phyloP scores from a whole-genome alignment of 2,329 filamentous ascomycete genomes.

The Atkinsonella texensis region DNA sequence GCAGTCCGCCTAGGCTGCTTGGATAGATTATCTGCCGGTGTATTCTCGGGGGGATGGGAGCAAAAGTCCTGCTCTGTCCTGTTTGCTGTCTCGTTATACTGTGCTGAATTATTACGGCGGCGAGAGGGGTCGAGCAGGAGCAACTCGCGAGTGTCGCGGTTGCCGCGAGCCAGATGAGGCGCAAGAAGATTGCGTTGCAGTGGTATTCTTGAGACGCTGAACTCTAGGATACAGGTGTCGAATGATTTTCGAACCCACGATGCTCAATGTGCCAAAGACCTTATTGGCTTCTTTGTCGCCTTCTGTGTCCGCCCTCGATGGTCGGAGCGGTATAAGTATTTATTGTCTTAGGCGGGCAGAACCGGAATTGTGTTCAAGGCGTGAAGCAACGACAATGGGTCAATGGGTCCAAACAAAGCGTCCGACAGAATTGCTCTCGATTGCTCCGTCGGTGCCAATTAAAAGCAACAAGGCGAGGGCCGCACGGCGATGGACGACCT shows the following conservation, averaged over 20 bases:
- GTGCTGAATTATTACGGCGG: not conserved
- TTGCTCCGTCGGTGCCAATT: conserved; percentile 1
- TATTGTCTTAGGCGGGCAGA: conserved; percentile 1
- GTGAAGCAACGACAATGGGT: not conserved
- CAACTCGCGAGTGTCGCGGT: not conserved
- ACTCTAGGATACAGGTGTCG: not conserved
- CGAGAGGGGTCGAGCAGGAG: not conserved
- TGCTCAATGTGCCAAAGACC: not conserved
- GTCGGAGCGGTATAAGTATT: not conserved
- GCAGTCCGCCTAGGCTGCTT: conserved; percentile 13
- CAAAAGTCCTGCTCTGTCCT: not conserved
- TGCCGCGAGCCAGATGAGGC: not conserved
- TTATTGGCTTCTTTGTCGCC: conserved; percentile 1
- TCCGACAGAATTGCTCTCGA: not conserved
- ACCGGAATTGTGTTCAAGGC: not conserved
- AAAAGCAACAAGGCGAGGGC: not conserved
- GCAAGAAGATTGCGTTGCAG: not conserved
- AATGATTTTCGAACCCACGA: not conserved
- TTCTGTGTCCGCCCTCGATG: not conserved
- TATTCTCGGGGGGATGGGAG: conserved; percentile 1
- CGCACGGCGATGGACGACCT: not conserved
- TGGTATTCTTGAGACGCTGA: not conserved
- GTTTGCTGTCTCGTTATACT: not conserved
- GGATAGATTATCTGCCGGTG: not conserved
- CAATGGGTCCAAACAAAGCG: not conserved